Evolutionary conservation across 345 rosid genomes (phyloP), one percentile per base, ranked within the genome.

Genomic region (Populus pruinosa): DNA sequence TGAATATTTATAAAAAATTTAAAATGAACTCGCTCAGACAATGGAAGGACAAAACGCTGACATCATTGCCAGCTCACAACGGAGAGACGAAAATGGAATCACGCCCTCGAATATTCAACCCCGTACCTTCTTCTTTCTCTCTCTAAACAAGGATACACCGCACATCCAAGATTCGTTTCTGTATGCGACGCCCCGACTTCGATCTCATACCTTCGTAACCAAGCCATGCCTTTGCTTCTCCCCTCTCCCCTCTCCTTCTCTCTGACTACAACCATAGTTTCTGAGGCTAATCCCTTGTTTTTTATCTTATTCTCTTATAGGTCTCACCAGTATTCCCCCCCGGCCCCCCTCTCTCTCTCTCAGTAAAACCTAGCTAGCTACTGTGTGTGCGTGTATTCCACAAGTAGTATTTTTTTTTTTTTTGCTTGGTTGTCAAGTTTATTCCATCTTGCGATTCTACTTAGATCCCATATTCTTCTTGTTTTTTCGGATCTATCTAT

Each of bases 121-220:
- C 16, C 41, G 47, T 73, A 53, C 81, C 56, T 73, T 43, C 77
- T 62, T 50, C 36, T 44, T n/a, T 8, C 49, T 67, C 21, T 73
- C 70, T 33, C 72, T n/a, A 11, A 9, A 50, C 9, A 5, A 13
- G 13, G 8, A 38, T 56, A 29, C 64, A 41, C n/a, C 23, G 59
- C 68, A 23, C 81, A 78, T 66, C 77, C 70, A 89, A 90, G 91
- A 90, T 90, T 90, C 93, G 82, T 81, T 78, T 76, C 50, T 71
- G 82, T 88, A 91, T 81, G 98, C 98, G 98, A 91, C 96, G 94
- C 82, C 84, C 85, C 93, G 98, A 88, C 94, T 76, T 82, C 73
- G 91, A 72, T 62, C 21, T 63, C 66, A 25, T 65, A n/a, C 65
- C 47, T 41, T 21, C 13, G 4, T 66, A 27, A 10, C 59, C 20